Conservation (phyloP, 2,329 filamentous ascomycete genomes). For the Penicillium sp. region DNA sequence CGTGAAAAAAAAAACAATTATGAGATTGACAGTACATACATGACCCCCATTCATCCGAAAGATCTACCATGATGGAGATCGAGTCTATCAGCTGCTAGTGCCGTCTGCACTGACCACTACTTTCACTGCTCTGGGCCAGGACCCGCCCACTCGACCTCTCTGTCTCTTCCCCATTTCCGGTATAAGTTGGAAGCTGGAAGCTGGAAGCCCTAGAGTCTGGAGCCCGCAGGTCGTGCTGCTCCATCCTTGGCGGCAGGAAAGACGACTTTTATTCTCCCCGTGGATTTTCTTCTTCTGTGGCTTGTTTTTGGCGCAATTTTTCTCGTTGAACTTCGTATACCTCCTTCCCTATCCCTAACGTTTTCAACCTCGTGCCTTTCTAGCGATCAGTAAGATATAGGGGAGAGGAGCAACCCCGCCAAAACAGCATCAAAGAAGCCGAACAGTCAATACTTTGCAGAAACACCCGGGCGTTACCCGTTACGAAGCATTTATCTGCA, state of each 20-base stretch:
- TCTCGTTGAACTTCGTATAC: constrained; percentile 12
- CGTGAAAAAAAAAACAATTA: background rate
- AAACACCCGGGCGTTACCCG: background rate
- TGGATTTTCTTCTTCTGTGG: constrained; percentile 1
- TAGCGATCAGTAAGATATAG: background rate
- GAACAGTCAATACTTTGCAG: background rate
- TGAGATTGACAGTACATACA: background rate
- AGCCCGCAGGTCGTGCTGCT: constrained; percentile 18
- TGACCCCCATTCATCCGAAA: constrained; percentile 16
- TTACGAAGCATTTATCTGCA: background rate
- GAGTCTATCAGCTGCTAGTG: constrained; percentile 43
- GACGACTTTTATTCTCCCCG: background rate
- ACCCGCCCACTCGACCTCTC: constrained; percentile 18
- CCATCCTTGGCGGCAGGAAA: background rate
- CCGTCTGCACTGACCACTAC: constrained; percentile 38
- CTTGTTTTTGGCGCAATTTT: constrained; percentile 12
- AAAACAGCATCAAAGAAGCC: background rate
- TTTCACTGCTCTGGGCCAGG: constrained; percentile 19
- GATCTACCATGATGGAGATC: constrained; percentile 43
- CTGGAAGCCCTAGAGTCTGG: background rate
- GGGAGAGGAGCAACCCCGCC: background rate
- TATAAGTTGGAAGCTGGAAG: constrained; percentile 14
- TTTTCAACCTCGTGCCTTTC: constrained; percentile 3
- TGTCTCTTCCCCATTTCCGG: constrained; percentile 17
- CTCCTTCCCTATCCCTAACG: constrained; percentile 17